Conservation (phyloP, 2,329 filamentous ascomycete genomes). For the Fusarium citri region DNA sequence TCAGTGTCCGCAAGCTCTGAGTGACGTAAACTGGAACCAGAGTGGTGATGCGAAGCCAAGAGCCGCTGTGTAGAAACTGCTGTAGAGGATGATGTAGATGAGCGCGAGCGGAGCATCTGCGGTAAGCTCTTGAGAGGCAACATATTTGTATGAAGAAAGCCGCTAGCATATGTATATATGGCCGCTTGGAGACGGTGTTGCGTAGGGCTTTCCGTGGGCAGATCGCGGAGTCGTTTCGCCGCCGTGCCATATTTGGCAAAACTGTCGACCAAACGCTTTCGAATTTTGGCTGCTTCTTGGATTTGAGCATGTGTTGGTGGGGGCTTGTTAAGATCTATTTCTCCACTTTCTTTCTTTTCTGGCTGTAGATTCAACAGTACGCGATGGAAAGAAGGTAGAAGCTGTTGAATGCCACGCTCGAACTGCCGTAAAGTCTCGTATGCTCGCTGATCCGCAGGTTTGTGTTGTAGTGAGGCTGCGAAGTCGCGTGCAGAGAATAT, state of each 20-base stretch:
- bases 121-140: constrained; percentile 83
- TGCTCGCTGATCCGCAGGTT: constrained; percentile 79
- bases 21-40: constrained; percentile 57
- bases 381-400: constrained; percentile 87
- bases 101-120: constrained; percentile 66
- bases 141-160: constrained; percentile 91
- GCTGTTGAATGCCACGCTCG: constrained; percentile 83
- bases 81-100: constrained; percentile 49
- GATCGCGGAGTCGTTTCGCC: constrained; percentile 82
- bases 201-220: constrained; percentile 77
- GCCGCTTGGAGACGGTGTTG: constrained; percentile 83
- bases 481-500: constrained; percentile 80
- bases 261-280: constrained; percentile 88
- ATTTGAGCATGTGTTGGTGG: constrained; percentile 74
- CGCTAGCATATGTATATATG: constrained; percentile 83
- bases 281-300: constrained; percentile 86
- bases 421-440: constrained; percentile 90
- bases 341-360: constrained; percentile 54
- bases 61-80: constrained; percentile 48
- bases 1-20: constrained; percentile 61
- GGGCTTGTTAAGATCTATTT: constrained; percentile 54
- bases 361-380: constrained; percentile 77
- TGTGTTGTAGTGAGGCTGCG: constrained; percentile 72
- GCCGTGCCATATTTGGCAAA: constrained; percentile 89
- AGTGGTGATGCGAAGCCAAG: constrained; percentile 50